These are phyloP conservation scores for Anacardium occidentale DNA, from an alignment of 345 rosid genomes.

Conservation along the genomic window DNA sequence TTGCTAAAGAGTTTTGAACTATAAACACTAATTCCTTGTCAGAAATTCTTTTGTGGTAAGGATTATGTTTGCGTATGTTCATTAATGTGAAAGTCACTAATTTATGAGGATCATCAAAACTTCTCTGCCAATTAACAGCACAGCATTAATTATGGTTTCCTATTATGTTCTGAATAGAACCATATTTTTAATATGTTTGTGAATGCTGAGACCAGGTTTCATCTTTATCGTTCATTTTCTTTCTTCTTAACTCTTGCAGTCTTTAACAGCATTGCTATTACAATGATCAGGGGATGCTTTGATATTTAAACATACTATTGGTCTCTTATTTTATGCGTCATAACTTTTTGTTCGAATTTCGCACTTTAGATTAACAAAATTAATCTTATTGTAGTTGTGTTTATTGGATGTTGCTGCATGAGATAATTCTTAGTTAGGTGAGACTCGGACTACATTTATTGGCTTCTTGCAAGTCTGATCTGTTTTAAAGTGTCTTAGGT, in stretches of 20 bases:
- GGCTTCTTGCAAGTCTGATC: neutral
- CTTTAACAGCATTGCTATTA: too few relatives aligned
- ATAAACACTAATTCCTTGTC: neutral
- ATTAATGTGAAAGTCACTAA: neutral
- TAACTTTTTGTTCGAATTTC: too few relatives aligned
- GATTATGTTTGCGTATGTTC: neutral
- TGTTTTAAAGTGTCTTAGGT: neutral
- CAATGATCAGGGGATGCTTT: too few relatives aligned
- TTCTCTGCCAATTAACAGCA: neutral
- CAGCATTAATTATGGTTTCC: neutral
- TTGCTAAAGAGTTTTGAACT: neutral
- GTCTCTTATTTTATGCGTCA: too few relatives aligned
- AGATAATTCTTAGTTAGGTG: neutral
- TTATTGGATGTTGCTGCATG: neutral
- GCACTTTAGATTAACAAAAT: too few relatives aligned
- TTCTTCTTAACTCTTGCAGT: too few relatives aligned
- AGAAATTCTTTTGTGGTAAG: neutral
- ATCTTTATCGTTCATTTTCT: too few relatives aligned
- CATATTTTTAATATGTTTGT: neutral
- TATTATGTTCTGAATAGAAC: neutral
- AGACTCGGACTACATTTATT: neutral
- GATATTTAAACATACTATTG: too few relatives aligned
- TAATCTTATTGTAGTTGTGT: too few relatives aligned
- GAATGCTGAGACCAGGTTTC: neutral
- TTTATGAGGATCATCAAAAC: neutral